phyloP scores from a whole-genome alignment of 1,284 basidiomycete genomes.

The Violaceomyces palustris region DNA sequence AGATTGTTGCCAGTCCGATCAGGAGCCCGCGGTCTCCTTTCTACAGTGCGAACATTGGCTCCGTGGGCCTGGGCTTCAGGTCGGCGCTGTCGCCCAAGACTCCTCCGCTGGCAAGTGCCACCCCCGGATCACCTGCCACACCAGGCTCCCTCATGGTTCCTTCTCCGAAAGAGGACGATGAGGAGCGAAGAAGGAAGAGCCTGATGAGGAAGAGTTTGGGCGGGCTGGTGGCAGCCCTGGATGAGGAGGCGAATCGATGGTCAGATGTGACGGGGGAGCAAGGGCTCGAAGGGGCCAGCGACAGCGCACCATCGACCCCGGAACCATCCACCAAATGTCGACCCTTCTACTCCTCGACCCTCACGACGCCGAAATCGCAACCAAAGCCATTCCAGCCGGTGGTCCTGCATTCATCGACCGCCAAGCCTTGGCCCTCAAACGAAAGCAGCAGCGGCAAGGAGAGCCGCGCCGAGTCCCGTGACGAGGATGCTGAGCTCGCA shows the following conservation, averaged over 20 bases:
- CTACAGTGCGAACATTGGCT: not conserved
- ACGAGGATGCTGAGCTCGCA: conserved; percentile 3
- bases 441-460: not conserved
- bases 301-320: not conserved
- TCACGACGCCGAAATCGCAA: conserved; percentile 4
- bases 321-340: not conserved
- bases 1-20: not conserved
- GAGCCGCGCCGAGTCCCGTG: not conserved
- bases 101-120: not conserved
- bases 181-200: conserved; percentile 5
- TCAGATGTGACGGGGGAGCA: not conserved
- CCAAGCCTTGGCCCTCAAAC: not conserved
- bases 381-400: conserved; percentile 6
- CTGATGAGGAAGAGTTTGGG: conserved; percentile 19
- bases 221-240: conserved; percentile 22
- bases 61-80: conserved; percentile 9
- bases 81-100: not conserved
- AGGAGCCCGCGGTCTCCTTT: conserved; percentile 1
- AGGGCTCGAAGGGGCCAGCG: not conserved
- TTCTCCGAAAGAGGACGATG: not conserved
- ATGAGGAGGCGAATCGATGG: conserved; percentile 12
- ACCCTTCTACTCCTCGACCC: conserved; percentile 1
- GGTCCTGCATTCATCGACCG: conserved; percentile 3
- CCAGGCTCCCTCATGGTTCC: not conserved
- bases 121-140: not conserved